Conservation (phyloP, 2,329 filamentous ascomycete species). For the Cryphonectria parasitica region DNA sequence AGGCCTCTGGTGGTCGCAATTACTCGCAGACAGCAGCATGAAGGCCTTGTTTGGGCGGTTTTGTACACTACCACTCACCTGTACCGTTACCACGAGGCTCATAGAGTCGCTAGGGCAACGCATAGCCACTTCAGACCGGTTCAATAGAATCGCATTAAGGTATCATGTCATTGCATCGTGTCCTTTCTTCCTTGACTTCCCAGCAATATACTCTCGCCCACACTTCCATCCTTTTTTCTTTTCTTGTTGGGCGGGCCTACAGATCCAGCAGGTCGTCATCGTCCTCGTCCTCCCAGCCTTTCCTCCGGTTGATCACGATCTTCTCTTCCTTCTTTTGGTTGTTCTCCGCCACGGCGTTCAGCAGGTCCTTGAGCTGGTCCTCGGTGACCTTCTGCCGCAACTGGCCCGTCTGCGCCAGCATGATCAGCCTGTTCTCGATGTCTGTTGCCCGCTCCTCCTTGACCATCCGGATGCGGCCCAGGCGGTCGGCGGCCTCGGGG, state of each 20-base stretch:
- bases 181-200: background rate
- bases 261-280: slow-evolving; percentile 75
- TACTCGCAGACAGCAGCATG: background rate
- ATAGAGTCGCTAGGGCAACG: background rate
- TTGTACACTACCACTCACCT: slow-evolving; percentile 1
- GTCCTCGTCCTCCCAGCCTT: slow-evolving; percentile 84
- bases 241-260: slow-evolving; percentile 36
- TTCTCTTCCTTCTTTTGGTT: slow-evolving; percentile 76
- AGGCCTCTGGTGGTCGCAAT: background rate
- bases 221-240: background rate
- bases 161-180: slow-evolving; percentile 26
- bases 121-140: background rate
- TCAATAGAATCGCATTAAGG: slow-evolving; percentile 26
- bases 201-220: background rate
- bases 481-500: slow-evolving; percentile 88
- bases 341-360: slow-evolving; percentile 82
- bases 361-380: slow-evolving; percentile 87
- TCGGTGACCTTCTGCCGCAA: slow-evolving; percentile 87
- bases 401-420: slow-evolving; percentile 86
- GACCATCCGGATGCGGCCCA: slow-evolving; percentile 92
- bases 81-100: slow-evolving; percentile 7
- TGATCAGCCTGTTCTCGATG: slow-evolving; percentile 90
- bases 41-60: background rate
- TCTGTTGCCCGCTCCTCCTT: slow-evolving; percentile 89
- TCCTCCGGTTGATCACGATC: slow-evolving; percentile 83